Evolutionary conservation across 2,329 filamentous ascomycete species (phyloP), one percentile per base, ranked within the genome.

Genomic region (Diplodia scrobiculata): DNA sequence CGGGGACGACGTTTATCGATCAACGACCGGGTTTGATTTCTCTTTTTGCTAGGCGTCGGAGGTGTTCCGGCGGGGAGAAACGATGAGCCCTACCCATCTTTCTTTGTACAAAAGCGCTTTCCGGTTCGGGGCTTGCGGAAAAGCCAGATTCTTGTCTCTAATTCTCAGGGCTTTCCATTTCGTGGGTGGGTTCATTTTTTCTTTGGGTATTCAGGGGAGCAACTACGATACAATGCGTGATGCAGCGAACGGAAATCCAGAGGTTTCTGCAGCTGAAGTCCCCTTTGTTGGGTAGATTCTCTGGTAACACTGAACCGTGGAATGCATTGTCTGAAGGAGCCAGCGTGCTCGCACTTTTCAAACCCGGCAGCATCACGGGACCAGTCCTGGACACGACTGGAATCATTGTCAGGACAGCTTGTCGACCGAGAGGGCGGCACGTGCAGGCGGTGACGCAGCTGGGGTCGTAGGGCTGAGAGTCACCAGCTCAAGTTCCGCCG

Each of bases 31-130:
- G 41, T 7, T 45, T 58, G 27, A 27, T 45, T 41, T 3, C 13
- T 25, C 19, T 41, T 58, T 58, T 45, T 36, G 58, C 45, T 50
- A 50, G 58, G 58, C 58, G 58, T 62, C 58, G 58, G 58, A 50
- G 58, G 58, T 50, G 58, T 62, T 62, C 58, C 58, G 58, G 58
- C 58, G 58, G 41, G 58, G 58, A 25, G 5, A 7, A 27, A 11
- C 38, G 55, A 41, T 25, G 17, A 53, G 19, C 32, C 32, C 32
- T 38, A 13, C 34, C 25, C 11, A 19, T 60, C 32, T 47, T n/a
- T 19, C 6, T 47, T 50, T 29, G 19, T 19, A 47, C 41, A 59
- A 62, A 62, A 62, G 58, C 45, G 25, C 58, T 50, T n/a, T 50
- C 29, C 25, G 58, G 17, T 34, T 38, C 14, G 5, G 58, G 55